These are phyloP conservation scores for Pythium phragmiticola DNA, from an alignment of 352 stramenopile species.

Conservation along the genomic window DNA sequence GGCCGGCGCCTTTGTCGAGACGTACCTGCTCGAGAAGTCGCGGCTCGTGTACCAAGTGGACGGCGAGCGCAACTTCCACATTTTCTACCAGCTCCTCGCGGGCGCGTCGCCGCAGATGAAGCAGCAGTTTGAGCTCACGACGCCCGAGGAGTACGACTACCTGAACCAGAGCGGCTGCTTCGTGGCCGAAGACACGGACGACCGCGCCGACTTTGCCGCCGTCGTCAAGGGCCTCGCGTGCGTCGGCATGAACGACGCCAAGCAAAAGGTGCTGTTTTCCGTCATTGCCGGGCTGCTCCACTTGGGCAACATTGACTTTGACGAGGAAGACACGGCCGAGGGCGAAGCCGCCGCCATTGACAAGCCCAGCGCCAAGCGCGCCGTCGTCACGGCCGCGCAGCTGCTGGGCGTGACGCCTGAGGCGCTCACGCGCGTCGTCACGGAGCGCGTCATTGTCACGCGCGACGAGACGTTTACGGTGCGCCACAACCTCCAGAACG, in stretches of 20 bases:
- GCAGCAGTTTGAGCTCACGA: slow-evolving; percentile 65
- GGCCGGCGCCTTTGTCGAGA: slow-evolving; percentile 84
- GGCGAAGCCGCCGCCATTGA: slow-evolving; percentile 77
- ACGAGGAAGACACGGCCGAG: slow-evolving; percentile 85
- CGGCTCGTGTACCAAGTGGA: slow-evolving; percentile 87
- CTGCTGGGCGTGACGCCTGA: slow-evolving; percentile 69
- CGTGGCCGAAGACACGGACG: slow-evolving; percentile 90
- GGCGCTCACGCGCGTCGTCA: slow-evolving; percentile 78
- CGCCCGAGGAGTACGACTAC: slow-evolving; percentile 90
- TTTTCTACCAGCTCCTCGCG: slow-evolving; percentile 92
- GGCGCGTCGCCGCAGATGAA: slow-evolving; percentile 54
- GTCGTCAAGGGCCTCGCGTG: slow-evolving; percentile 72
- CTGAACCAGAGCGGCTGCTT: slow-evolving; percentile 94
- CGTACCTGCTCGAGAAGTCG: slow-evolving; percentile 88
- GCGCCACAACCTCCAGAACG: slow-evolving; percentile 75
- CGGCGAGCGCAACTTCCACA: slow-evolving; percentile 94
- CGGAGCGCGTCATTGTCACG: slow-evolving; percentile 84
- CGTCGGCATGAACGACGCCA: slow-evolving; percentile 67
- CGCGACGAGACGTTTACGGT: slow-evolving; percentile 83
- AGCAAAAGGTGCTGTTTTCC: slow-evolving; percentile 88
- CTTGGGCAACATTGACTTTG: slow-evolving; percentile 95
- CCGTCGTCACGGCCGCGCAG: slow-evolving; percentile 48
- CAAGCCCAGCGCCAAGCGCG: slow-evolving; percentile 60
- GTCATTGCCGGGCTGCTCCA: slow-evolving; percentile 94
- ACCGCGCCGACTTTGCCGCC: slow-evolving; percentile 77